phyloP scores from a whole-genome alignment of 2,329 filamentous ascomycete species.

The Colletotrichum chlorophyti region DNA sequence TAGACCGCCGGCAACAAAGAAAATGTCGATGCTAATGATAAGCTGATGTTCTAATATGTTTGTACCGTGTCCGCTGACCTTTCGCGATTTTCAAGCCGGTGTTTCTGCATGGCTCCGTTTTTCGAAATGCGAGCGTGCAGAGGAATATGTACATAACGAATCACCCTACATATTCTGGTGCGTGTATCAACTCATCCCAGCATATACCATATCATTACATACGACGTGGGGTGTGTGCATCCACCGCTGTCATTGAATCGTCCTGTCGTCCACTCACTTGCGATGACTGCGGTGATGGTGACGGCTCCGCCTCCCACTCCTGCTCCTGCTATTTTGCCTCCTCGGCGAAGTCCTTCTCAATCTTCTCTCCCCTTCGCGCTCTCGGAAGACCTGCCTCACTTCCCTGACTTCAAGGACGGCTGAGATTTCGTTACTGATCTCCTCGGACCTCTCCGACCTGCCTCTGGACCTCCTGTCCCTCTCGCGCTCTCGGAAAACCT shows the following conservation, averaged over 20 bases:
- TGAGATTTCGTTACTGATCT: not conserved
- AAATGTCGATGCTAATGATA: conserved; percentile 26
- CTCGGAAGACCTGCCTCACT: not conserved
- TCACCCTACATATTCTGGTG: too few relatives aligned
- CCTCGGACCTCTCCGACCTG: too few relatives aligned
- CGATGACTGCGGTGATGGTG: not conserved
- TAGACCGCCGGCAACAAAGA: conserved; percentile 26
- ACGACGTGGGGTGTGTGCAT: too few relatives aligned
- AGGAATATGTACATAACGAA: too few relatives aligned
- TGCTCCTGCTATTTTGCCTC: not conserved
- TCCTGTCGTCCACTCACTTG: too few relatives aligned
- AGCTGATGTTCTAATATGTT: conserved; percentile 11
- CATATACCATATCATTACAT: too few relatives aligned
- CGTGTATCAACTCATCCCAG: too few relatives aligned
- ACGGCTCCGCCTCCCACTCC: conserved; percentile 3
- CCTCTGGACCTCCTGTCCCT: too few relatives aligned
- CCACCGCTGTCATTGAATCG: too few relatives aligned
- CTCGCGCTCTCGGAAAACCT: not conserved
- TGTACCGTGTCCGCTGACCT: not conserved
- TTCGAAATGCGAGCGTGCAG: too few relatives aligned
- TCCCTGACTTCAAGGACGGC: not conserved
- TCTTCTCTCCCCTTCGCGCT: conserved; percentile 4
- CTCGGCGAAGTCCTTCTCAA: not conserved
- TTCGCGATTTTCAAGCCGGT: too few relatives aligned
- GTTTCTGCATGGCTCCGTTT: too few relatives aligned